phyloP scores from a whole-genome alignment of 108 stramenopile genomes.

The Nitzschia inconspicua region DNA sequence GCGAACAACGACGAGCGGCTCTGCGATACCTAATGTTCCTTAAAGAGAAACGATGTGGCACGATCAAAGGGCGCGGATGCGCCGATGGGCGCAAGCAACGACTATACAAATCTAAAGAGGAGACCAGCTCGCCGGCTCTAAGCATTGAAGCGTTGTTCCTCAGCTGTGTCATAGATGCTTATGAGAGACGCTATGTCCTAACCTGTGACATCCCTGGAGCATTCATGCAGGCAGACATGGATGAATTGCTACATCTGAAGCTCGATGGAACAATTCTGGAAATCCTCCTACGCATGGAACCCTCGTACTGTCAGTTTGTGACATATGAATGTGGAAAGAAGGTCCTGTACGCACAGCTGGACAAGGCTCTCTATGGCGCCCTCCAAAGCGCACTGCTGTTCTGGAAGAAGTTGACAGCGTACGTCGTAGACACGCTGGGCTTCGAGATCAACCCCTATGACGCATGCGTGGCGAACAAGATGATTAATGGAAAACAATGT shows the following conservation, averaged over 20 bases:
- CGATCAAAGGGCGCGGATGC: too few relatives aligned
- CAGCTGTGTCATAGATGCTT: constrained; percentile 24
- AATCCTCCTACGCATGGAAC: constrained; percentile 14
- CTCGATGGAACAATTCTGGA: constrained; percentile 22
- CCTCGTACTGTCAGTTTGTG: constrained; percentile 3
- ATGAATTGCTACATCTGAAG: too few relatives aligned
- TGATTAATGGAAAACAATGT: constrained; percentile 29
- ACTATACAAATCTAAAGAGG: too few relatives aligned
- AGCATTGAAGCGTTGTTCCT: constrained; percentile 26
- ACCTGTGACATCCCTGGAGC: too few relatives aligned
- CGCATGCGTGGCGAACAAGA: constrained; percentile 38
- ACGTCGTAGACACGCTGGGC: constrained; percentile 7
- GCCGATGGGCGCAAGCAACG: too few relatives aligned
- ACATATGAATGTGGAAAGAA: too few relatives aligned
- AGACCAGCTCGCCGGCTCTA: too few relatives aligned
- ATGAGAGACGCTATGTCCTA: background rate
- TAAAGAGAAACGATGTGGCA: too few relatives aligned
- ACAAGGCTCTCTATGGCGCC: constrained; percentile 32
- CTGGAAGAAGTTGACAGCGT: constrained; percentile 8
- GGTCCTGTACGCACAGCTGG: constrained; percentile 12
- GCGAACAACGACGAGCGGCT: constrained; percentile 20
- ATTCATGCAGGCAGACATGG: too few relatives aligned
- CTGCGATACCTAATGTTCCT: constrained; percentile 45
- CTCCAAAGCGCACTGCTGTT: constrained; percentile 23
- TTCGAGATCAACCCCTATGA: constrained; percentile 46